These are phyloP conservation scores for Sporisorium iseilematis-ciliati DNA, from an alignment of 1,284 basidiomycete genomes.

Conservation along the genomic window DNA sequence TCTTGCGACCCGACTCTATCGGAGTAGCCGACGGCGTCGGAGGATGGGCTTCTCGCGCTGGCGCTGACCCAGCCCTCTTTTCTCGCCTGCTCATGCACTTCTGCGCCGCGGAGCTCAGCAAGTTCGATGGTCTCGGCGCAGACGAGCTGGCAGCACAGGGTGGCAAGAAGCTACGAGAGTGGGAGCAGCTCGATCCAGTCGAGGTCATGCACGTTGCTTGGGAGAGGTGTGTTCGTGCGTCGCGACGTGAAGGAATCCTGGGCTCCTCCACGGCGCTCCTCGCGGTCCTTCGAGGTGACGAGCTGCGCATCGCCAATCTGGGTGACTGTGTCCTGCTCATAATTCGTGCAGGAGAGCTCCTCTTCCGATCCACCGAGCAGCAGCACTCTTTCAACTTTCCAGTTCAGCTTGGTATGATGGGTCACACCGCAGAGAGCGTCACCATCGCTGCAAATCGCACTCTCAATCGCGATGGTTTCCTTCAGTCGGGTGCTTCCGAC, in stretches of 20 bases:
- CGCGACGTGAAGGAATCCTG: conserved; percentile 73
- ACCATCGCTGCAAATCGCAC: conserved; percentile 68
- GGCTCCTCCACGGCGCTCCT: conserved; percentile 75
- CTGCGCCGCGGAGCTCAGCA: conserved; percentile 75
- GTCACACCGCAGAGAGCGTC: conserved; percentile 77
- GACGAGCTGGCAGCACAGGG: conserved; percentile 50
- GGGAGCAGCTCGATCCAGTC: conserved; percentile 71
- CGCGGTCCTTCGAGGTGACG: conserved; percentile 77
- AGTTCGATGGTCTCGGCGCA: conserved; percentile 38
- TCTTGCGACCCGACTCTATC: conserved; percentile 82
- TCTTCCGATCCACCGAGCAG: conserved; percentile 92
- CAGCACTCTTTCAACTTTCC: conserved; percentile 96
- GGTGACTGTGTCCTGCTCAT: conserved; percentile 88
- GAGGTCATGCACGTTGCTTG: conserved; percentile 75
- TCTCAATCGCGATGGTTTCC: conserved; percentile 50
- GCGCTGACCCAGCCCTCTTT: conserved; percentile 79
- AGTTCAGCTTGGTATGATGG: conserved; percentile 82
- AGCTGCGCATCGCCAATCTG: conserved; percentile 88
- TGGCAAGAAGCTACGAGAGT: conserved; percentile 51
- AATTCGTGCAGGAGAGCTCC: conserved; percentile 80
- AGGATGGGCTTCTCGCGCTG: conserved; percentile 78
- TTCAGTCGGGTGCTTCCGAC: conserved; percentile 54
- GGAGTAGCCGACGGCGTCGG: conserved; percentile 91
- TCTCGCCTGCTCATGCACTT: conserved; percentile 88
- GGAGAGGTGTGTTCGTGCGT: conserved; percentile 72